These are phyloP conservation scores for Starmerella etchellsii DNA, from an alignment of 805 yeast species.

Conservation along the genomic window DNA sequence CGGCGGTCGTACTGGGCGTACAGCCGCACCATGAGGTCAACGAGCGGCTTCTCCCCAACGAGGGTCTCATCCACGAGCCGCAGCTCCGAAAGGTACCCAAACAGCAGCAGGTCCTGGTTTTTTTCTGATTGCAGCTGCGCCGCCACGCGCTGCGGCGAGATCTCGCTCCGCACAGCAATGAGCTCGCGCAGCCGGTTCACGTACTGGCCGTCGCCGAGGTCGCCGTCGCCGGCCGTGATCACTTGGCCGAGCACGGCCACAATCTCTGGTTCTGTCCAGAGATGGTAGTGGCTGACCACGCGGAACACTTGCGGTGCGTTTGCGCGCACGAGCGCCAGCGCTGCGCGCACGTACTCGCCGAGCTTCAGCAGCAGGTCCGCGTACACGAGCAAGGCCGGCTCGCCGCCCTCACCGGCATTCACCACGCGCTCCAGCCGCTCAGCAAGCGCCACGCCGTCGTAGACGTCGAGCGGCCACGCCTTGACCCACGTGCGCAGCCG, in stretches of 20 bases:
- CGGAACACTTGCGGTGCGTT: conserved; percentile 43
- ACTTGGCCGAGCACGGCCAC: conserved; percentile 37
- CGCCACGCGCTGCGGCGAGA: conserved; percentile 43
- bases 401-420: conserved; percentile 10
- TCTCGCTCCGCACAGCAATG: conserved; percentile 29
- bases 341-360: conserved; percentile 49
- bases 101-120: conserved; percentile 29
- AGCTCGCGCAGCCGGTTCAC: conserved; percentile 16
- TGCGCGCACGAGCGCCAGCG: conserved; percentile 45
- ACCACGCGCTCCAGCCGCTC: conserved; percentile 31
- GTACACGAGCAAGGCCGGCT: conserved; percentile 23
- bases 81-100: conserved; percentile 52
- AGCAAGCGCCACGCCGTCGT: conserved; percentile 36
- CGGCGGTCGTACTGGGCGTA: conserved; percentile 49
- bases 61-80: conserved; percentile 42
- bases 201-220: conserved; percentile 11
- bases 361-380: conserved; percentile 41
- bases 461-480: conserved; percentile 48
- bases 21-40: conserved; percentile 52
- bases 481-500: conserved; percentile 35
- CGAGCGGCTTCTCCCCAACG: conserved; percentile 36
- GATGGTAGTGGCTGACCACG: conserved; percentile 49
- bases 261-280: conserved; percentile 37
- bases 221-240: conserved; percentile 18
- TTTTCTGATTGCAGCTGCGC: conserved; percentile 28